These are phyloP conservation scores for Cyberlindnera maritima DNA, from an alignment of 805 yeast genomes.

Conservation along the genomic window DNA sequence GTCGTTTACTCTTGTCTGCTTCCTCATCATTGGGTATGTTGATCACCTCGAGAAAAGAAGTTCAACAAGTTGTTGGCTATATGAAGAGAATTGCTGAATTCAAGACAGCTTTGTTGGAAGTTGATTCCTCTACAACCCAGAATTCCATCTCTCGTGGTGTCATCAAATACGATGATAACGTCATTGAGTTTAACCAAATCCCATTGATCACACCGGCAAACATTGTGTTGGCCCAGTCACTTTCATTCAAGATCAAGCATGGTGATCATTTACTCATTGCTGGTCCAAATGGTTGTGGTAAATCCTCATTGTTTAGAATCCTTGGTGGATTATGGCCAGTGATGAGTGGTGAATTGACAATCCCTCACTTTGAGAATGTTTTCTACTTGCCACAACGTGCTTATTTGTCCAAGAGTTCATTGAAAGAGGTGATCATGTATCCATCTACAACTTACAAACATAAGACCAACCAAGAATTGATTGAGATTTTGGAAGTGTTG, in stretches of 20 bases:
- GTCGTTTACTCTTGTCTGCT: slow-evolving; percentile 78
- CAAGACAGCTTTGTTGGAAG: slow-evolving; percentile 56
- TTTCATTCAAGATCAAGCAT: slow-evolving; percentile 68
- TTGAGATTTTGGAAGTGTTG: slow-evolving; percentile 52
- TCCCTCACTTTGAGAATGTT: slow-evolving; percentile 65
- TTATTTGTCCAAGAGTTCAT: slow-evolving; percentile 60
- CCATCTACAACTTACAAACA: slow-evolving; percentile 68
- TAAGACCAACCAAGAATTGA: slow-evolving; percentile 44
- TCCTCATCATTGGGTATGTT: slow-evolving; percentile 86
- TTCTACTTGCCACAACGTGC: slow-evolving; percentile 94
- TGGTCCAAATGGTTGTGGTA: slow-evolving; percentile 97
- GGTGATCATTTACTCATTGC: slow-evolving; percentile 87
- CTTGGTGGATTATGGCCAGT: slow-evolving; percentile 95
- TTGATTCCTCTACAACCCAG: slow-evolving; percentile 32
- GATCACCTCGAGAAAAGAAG: slow-evolving; percentile 78
- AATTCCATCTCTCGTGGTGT: slow-evolving; percentile 25
- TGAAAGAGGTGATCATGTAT: slow-evolving; percentile 85
- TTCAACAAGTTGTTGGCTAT: slow-evolving; percentile 82
- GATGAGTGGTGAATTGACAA: slow-evolving; percentile 48
- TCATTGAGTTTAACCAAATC: slow-evolving; percentile 66
- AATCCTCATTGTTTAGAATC: slow-evolving; percentile 86
- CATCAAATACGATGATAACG: slow-evolving; percentile 50
- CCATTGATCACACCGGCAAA: slow-evolving; percentile 87
- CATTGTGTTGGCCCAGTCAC: slow-evolving; percentile 61
- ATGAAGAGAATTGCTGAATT: slow-evolving; percentile 72